Conservation (phyloP, 2,329 filamentous ascomycete species). For the Epichloe elymi region DNA sequence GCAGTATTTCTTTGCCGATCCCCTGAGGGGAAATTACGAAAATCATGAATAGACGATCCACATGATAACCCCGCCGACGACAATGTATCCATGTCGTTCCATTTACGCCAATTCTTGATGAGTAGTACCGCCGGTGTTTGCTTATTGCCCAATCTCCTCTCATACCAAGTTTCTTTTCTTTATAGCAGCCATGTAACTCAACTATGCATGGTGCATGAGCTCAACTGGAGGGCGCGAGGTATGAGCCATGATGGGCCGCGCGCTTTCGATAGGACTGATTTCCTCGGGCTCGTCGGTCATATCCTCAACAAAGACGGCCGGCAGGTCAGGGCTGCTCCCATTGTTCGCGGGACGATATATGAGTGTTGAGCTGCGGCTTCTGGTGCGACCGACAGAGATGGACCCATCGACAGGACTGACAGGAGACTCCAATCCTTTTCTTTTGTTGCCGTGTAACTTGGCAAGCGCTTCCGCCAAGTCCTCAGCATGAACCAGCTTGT, state of each 20-base stretch:
- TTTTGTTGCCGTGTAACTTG: constrained; percentile 39
- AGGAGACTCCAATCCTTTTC: constrained; percentile 13
- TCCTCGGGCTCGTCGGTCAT: constrained; percentile 44
- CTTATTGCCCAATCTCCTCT: neutral
- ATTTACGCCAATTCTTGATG: neutral
- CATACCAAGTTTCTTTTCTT: neutral
- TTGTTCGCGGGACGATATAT: constrained; percentile 51
- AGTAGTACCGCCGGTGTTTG: neutral
- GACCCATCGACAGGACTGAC: constrained; percentile 18
- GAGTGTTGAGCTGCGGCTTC: constrained; percentile 51
- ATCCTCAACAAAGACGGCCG: constrained; percentile 54
- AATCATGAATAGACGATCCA: neutral
- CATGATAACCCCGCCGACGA: neutral
- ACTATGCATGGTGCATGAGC: constrained; percentile 38
- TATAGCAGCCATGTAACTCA: neutral
- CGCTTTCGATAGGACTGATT: constrained; percentile 27
- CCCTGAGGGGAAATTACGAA: neutral
- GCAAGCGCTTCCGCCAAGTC: constrained; percentile 54
- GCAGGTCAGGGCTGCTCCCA: constrained; percentile 41
- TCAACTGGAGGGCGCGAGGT: constrained; percentile 52
- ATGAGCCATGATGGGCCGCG: constrained; percentile 41
- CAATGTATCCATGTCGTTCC: neutral
- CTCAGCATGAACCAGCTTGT: constrained; percentile 56
- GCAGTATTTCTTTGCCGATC: too few relatives aligned
- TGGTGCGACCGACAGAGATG: constrained; percentile 16